These are phyloP conservation scores for Nowakowskiella sp. DNA, from an alignment of 192 early-diverging fungal genomes.

Conservation along the genomic window DNA sequence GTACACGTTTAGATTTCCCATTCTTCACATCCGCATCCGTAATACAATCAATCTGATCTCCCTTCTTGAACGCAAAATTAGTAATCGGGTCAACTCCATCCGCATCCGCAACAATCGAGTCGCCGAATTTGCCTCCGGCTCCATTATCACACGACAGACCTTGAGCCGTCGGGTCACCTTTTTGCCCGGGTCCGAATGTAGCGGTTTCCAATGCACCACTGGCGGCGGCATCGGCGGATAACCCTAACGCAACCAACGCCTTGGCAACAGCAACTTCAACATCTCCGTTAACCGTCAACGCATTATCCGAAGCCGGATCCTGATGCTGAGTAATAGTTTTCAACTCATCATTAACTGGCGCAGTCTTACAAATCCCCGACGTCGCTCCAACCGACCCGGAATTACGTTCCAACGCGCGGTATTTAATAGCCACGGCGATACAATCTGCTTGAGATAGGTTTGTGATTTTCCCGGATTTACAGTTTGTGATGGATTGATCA, in stretches of 20 bases:
- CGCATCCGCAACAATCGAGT: conserved; percentile 1
- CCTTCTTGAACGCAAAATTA: conserved; percentile 13
- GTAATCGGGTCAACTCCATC: conserved; percentile 1
- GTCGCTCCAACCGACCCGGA: conserved; percentile 2
- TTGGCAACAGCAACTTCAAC: conserved; percentile 10
- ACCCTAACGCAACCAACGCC: conserved; percentile 2
- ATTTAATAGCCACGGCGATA: conserved; percentile 9
- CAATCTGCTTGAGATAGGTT: too few species aligned
- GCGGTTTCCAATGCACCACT: conserved; percentile 8
- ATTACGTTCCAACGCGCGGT: conserved; percentile 11
- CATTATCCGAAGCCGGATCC: conserved; percentile 7
- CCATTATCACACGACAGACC: conserved; percentile 2
- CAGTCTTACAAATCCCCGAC: conserved; percentile 3
- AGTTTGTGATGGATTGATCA: too few species aligned
- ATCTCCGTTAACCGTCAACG: neutral
- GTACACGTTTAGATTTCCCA: conserved; percentile 9
- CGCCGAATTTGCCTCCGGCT: neutral
- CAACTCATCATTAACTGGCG: conserved; percentile 7
- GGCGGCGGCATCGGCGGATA: conserved; percentile 14
- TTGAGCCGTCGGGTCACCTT: conserved; percentile 5
- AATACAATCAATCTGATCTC: conserved; percentile 11
- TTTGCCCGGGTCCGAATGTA: conserved; percentile 5
- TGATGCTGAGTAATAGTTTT: conserved; percentile 8
- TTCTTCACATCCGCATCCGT: neutral
- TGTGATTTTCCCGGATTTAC: too few species aligned